Percentiles rank a stretch among this genome's conserved stretches.
phyloP scores from a whole-genome alignment of 345 rosid species.

The Syzygium aqueum region DNA sequence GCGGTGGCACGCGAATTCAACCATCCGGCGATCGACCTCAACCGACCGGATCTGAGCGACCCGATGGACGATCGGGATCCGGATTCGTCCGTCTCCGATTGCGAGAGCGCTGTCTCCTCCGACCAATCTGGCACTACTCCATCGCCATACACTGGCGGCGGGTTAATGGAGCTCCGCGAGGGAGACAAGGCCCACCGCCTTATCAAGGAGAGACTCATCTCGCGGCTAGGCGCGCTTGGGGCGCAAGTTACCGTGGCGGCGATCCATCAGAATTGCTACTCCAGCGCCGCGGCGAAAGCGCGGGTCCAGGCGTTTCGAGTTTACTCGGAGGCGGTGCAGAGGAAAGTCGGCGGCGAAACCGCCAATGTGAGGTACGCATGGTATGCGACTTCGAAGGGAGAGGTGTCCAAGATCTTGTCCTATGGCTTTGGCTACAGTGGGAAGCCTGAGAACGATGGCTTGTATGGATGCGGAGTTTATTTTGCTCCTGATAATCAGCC shows the following conservation, averaged over 20 bases:
- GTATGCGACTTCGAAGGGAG: conserved; percentile 43
- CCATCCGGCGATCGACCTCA: neutral
- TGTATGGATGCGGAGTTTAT: conserved; percentile 62
- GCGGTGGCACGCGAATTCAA: neutral
- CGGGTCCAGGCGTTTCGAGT: conserved; percentile 50
- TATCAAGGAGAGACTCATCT: conserved; percentile 30
- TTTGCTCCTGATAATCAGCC: conserved; percentile 57
- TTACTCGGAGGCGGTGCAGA: conserved; percentile 43
- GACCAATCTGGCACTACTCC: neutral
- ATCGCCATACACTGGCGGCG: neutral
- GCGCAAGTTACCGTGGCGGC: conserved; percentile 26
- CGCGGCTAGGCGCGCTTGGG: conserved; percentile 33
- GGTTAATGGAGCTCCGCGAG: conserved; percentile 26
- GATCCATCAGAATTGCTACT: conserved; percentile 32
- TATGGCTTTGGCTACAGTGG: conserved; percentile 44
- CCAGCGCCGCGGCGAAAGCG: conserved; percentile 29
- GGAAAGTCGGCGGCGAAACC: conserved; percentile 36
- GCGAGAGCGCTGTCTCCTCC: conserved; percentile 38
- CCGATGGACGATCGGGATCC: neutral
- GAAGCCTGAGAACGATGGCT: conserved; percentile 20
- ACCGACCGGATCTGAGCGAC: neutral
- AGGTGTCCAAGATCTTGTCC: conserved; percentile 30
- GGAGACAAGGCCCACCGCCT: conserved; percentile 45
- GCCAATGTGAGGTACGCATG: conserved; percentile 66
- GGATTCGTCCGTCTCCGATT: conserved; percentile 43